Conservation (phyloP, 1,284 basidiomycete species). For the Gymnopus androsaceus region DNA sequence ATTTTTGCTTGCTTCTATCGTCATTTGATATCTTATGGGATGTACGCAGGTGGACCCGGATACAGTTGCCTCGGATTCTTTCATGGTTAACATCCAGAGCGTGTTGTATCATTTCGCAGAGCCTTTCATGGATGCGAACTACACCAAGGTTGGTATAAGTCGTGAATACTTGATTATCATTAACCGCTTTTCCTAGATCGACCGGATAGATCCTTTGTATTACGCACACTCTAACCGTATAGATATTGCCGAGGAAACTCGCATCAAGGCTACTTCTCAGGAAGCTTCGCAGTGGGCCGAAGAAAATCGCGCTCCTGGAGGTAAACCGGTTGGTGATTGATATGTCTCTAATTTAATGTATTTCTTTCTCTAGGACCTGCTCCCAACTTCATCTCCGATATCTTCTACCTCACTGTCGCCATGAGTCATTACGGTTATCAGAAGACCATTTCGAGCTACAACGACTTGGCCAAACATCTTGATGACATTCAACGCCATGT, state of each 20-base stretch:
- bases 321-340: constrained; percentile 30
- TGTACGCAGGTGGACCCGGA: constrained; percentile 70
- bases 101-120: constrained; percentile 89
- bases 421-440: constrained; percentile 86
- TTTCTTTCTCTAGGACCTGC: constrained; percentile 41
- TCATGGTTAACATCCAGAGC: constrained; percentile 89
- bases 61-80: constrained; percentile 89
- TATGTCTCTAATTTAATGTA: not conserved
- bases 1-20: not conserved
- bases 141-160: constrained; percentile 69
- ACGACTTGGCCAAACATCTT: constrained; percentile 70
- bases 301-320: constrained; percentile 45
- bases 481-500: constrained; percentile 80
- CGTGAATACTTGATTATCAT: not conserved
- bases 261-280: constrained; percentile 86
- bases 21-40: not conserved
- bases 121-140: constrained; percentile 93
- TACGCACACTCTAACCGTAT: constrained; percentile 74
- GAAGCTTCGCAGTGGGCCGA: constrained; percentile 78
- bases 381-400: constrained; percentile 93
- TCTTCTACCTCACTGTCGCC: constrained; percentile 87
- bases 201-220: constrained; percentile 88
- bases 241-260: constrained; percentile 83
- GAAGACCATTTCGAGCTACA: constrained; percentile 76
- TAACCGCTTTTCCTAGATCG: constrained; percentile 57